These are phyloP conservation scores for Nectriaceae sp. DNA, from an alignment of 2,329 filamentous ascomycete genomes.

Conservation along the genomic window DNA sequence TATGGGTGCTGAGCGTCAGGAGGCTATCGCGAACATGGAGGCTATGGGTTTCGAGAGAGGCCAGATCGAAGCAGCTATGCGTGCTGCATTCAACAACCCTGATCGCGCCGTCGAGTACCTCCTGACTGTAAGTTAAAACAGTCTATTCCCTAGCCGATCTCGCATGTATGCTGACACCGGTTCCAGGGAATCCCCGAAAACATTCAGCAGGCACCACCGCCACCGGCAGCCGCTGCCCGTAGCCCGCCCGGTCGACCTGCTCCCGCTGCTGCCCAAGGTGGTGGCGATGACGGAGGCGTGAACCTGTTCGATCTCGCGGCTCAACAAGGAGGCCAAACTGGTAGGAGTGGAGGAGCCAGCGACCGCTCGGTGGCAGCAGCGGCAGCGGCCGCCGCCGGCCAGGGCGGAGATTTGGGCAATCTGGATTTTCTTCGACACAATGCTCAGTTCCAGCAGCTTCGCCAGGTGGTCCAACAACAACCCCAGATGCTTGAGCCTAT, in stretches of 20 bases:
- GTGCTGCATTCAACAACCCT: slow-evolving; percentile 94
- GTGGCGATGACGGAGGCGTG: slow-evolving; percentile 67
- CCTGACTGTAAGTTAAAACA: slow-evolving; percentile 67
- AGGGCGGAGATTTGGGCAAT: slow-evolving; percentile 66
- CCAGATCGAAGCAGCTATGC: slow-evolving; percentile 91
- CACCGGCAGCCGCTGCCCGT: slow-evolving; percentile 48
- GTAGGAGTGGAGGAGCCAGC: slow-evolving; percentile 44
- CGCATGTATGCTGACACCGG: slow-evolving; percentile 6
- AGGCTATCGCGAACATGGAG: slow-evolving; percentile 90
- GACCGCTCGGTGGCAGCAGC: slow-evolving; percentile 42
- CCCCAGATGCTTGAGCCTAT: slow-evolving; percentile 99
- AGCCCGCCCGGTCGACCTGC: slow-evolving; percentile 40
- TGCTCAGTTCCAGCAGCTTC: slow-evolving; percentile 95
- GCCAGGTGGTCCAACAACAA: slow-evolving; percentile 95
- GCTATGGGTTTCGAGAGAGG: slow-evolving; percentile 91
- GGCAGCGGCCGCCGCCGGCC: slow-evolving; percentile 52
- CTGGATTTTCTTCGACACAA: slow-evolving; percentile 95
- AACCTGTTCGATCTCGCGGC: slow-evolving; percentile 95
- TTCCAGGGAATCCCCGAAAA: slow-evolving; percentile 85
- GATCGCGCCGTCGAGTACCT: slow-evolving; percentile 97
- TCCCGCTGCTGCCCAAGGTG: slow-evolving; percentile 42
- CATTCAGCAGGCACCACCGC: slow-evolving; percentile 72
- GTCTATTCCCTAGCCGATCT: not conserved
- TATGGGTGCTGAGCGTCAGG: slow-evolving; percentile 79
- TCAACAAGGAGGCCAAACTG: slow-evolving; percentile 60